These are phyloP conservation scores for Colletotrichum tropicicola DNA, from an alignment of 2,329 filamentous ascomycete genomes.

Conservation along the genomic window DNA sequence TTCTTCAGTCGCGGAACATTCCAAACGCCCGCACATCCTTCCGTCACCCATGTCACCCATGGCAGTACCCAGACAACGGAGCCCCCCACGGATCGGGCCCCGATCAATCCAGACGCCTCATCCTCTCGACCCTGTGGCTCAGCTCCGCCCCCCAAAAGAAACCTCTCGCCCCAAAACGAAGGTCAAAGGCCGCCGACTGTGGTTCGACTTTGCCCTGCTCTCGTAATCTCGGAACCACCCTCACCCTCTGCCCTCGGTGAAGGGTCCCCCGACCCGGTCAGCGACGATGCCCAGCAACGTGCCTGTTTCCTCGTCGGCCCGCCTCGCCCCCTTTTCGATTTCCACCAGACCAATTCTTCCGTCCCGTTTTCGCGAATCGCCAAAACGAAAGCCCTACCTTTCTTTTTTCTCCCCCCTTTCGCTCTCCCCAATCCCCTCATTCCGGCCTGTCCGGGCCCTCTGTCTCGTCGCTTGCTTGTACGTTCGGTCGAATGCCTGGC, in stretches of 20 bases:
- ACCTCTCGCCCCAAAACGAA: constrained; percentile 48
- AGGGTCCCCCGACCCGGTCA: background rate
- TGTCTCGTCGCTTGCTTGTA: background rate
- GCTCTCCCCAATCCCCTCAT: background rate
- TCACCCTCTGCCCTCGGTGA: background rate
- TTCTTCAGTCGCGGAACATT: background rate
- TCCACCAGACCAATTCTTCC: background rate
- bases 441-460: background rate
- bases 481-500: background rate
- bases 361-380: background rate
- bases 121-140: background rate
- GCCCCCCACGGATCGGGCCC: background rate
- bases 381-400: background rate
- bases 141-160: background rate
- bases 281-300: background rate
- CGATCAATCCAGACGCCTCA: background rate
- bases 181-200: constrained; percentile 8
- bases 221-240: constrained; percentile 4
- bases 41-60: background rate
- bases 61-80: no score
- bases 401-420: background rate
- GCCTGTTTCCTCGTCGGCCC: background rate
- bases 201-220: constrained; percentile 20
- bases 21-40: background rate
- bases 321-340: no score